These are phyloP conservation scores for Cicer cuneatum DNA, from an alignment of 306 rosid genomes.

Conservation along the genomic window DNA sequence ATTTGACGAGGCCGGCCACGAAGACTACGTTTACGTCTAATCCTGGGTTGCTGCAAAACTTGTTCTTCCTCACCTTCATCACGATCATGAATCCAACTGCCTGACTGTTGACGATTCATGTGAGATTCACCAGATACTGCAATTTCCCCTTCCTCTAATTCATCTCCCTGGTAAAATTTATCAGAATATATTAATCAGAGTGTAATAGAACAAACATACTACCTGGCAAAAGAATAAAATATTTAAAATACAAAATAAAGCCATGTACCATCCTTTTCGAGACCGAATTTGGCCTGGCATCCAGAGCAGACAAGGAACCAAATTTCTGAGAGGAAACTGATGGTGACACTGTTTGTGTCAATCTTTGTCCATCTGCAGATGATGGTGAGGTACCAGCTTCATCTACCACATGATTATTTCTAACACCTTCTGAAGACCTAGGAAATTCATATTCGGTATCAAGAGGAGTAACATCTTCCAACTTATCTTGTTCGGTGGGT, in stretches of 20 bases:
- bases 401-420: slow-evolving; percentile 63
- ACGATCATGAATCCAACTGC: slow-evolving; percentile 94
- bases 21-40: slow-evolving; percentile 87
- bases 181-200: slow-evolving; percentile 47
- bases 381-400: slow-evolving; percentile 84
- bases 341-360: slow-evolving; percentile 64
- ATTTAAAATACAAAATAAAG: slow-evolving; percentile 46
- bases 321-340: slow-evolving; percentile 87
- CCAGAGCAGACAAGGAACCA: slow-evolving; percentile 90
- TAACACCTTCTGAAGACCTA: slow-evolving; percentile 58
- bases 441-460: slow-evolving; percentile 68
- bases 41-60: slow-evolving; percentile 91
- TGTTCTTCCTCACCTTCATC: slow-evolving; percentile 95
- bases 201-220: slow-evolving; percentile 39
- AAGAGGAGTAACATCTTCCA: slow-evolving; percentile 63
- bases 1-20: slow-evolving; percentile 87
- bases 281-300: slow-evolving; percentile 75
- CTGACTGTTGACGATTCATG: slow-evolving; percentile 86
- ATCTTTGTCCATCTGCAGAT: slow-evolving; percentile 70
- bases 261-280: slow-evolving; percentile 73
- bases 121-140: slow-evolving; percentile 92
- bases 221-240: slow-evolving; percentile 35
- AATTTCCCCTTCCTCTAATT: slow-evolving; percentile 96
- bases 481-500: slow-evolving; percentile 54
- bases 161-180: slow-evolving; percentile 74